A percentile compares a stretch with the other conserved stretches of the same genome.
Evolutionary conservation across 106 monocot species (phyloP).

Genomic region (Hemerocallis citrina): DNA sequence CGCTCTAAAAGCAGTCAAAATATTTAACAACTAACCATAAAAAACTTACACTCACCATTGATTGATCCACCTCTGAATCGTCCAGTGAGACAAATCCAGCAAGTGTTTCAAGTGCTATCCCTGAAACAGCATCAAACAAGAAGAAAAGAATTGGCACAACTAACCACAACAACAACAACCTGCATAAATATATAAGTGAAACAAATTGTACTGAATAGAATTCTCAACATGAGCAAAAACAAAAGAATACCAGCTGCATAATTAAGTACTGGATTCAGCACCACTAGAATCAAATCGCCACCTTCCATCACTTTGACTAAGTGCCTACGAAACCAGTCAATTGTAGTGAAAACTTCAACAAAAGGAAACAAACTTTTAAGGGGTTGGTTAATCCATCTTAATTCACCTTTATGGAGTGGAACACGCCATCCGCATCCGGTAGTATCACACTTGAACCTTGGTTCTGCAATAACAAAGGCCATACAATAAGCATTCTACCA

Average conservation of each 20-base stretch:
- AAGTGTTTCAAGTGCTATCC: constrained; percentile 86
- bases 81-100: constrained; percentile 72
- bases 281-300: constrained; percentile 76
- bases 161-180: background rate
- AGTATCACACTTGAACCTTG: constrained; percentile 43
- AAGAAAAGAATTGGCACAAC: background rate
- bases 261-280: constrained; percentile 71
- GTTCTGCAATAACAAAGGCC: constrained; percentile 46
- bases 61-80: constrained; percentile 64
- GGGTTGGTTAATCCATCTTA: background rate
- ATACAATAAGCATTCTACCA: no score
- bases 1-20: no score
- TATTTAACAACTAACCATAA: no score
- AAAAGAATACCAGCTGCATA: constrained; percentile 79
- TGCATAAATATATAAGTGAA: background rate
- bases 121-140: constrained; percentile 22
- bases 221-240: background rate
- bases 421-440: constrained; percentile 48
- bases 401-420: constrained; percentile 91
- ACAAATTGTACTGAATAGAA: background rate
- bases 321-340: constrained; percentile 32
- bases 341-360: background rate
- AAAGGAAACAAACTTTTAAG: no score
- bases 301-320: constrained; percentile 95
- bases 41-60: no score